Conservation (phyloP, 179 eudicot genomes). For the Corrigiola litoralis region DNA sequence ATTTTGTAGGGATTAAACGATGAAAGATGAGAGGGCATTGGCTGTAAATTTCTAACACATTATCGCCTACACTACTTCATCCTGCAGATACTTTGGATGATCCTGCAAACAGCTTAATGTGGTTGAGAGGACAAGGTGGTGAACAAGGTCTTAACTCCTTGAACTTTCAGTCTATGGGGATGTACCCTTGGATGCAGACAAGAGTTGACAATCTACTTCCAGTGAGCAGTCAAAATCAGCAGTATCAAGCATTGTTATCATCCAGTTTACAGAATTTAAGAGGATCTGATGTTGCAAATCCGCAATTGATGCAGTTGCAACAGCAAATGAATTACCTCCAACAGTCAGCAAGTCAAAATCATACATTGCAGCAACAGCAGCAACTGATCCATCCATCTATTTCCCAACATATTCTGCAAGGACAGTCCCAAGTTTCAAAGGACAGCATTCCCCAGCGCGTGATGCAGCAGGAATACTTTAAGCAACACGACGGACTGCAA, state of each 20-base stretch:
- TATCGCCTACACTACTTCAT: not conserved
- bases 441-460: constrained; percentile 31
- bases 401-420: constrained; percentile 49
- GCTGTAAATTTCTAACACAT: not conserved
- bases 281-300: constrained; percentile 57
- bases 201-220: constrained; percentile 56
- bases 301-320: constrained; percentile 77
- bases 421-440: constrained; percentile 58
- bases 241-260: constrained; percentile 87
- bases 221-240: constrained; percentile 42
- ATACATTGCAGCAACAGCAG: constrained; percentile 54
- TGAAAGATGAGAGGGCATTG: not conserved
- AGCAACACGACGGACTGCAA: constrained; percentile 39
- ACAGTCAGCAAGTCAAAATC: constrained; percentile 50
- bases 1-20: too few relatives aligned
- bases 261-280: constrained; percentile 66
- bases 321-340: constrained; percentile 75
- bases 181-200: constrained; percentile 87
- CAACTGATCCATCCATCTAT: constrained; percentile 52
- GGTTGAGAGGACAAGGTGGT: constrained; percentile 87
- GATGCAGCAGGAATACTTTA: constrained; percentile 40
- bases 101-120: constrained; percentile 69
- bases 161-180: constrained; percentile 69
- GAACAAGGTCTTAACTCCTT: constrained; percentile 71
- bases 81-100: constrained; percentile 67